These are phyloP conservation scores for Picochlorum costavermella DNA, from an alignment of 139 green algal genomes.

Conservation along the genomic window DNA sequence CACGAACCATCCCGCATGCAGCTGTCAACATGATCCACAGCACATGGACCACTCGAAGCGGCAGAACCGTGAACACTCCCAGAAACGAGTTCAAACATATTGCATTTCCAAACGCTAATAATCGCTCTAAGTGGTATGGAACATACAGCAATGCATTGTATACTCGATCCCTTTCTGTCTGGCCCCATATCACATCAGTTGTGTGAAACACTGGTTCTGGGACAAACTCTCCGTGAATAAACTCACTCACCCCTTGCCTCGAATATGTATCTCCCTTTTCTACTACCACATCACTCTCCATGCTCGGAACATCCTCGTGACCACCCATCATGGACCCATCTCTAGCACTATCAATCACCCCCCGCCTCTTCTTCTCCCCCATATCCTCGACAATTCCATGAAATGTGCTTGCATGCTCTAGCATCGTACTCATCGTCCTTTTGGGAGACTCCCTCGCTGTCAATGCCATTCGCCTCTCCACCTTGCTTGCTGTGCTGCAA, in stretches of 20 bases:
- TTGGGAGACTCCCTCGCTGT: too few relatives aligned
- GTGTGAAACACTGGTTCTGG: slow-evolving; percentile 34
- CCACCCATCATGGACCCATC: too few relatives aligned
- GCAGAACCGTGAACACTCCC: slow-evolving; percentile 66
- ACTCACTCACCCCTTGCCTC: slow-evolving; percentile 14
- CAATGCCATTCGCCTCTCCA: too few relatives aligned
- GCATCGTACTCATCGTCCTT: too few relatives aligned
- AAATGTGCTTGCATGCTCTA: too few relatives aligned
- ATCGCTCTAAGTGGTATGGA: slow-evolving; percentile 77
- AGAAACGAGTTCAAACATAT: slow-evolving; percentile 72
- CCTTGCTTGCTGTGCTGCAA: too few relatives aligned
- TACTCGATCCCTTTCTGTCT: slow-evolving; percentile 66
- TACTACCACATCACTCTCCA: too few relatives aligned
- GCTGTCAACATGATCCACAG: slow-evolving; percentile 10
- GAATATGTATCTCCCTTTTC: neutral
- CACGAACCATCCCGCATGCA: slow-evolving; percentile 1
- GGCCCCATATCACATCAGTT: slow-evolving; percentile 58
- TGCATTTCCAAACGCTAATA: slow-evolving; percentile 63
- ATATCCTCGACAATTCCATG: too few relatives aligned
- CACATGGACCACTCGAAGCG: slow-evolving; percentile 38
- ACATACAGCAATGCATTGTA: slow-evolving; percentile 84
- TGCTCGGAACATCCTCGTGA: too few relatives aligned
- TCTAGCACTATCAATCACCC: too few relatives aligned
- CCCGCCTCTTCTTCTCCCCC: too few relatives aligned
- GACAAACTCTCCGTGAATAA: slow-evolving; percentile 17